These are phyloP conservation scores for Diaporthe velutina DNA, from an alignment of 2,329 filamentous ascomycete species.

Conservation along the genomic window DNA sequence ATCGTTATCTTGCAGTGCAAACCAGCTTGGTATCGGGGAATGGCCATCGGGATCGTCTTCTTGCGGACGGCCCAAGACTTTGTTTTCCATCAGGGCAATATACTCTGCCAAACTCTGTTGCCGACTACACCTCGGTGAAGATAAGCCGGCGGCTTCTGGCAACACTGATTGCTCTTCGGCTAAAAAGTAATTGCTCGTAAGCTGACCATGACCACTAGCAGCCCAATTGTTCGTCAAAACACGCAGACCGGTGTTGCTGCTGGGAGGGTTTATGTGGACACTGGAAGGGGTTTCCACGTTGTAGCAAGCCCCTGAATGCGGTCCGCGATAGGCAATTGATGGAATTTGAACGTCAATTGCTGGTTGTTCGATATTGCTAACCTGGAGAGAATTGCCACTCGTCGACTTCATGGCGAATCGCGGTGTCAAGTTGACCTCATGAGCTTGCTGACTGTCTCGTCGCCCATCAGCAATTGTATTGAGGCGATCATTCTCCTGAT, in stretches of 20 bases:
- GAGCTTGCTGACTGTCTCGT: background rate
- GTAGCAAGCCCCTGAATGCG: background rate
- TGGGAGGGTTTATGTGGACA: background rate
- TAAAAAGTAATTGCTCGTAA: background rate
- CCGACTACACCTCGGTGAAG: background rate
- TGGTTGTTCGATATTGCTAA: background rate
- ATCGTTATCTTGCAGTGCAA: background rate
- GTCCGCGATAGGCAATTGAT: background rate
- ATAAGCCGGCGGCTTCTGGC: background rate
- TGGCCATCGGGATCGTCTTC: background rate
- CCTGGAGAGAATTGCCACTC: background rate
- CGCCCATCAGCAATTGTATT: background rate
- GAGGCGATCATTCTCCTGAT: background rate
- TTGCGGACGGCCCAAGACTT: background rate
- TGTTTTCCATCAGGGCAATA: conserved; percentile 29
- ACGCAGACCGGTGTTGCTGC: too few relatives aligned
- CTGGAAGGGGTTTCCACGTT: background rate
- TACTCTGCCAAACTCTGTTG: conserved; percentile 30
- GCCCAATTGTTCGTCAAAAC: background rate
- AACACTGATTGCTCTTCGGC: background rate
- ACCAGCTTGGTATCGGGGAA: background rate
- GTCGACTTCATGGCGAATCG: too few relatives aligned
- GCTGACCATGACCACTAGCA: background rate
- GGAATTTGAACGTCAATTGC: background rate
- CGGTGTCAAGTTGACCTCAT: background rate